Conservation (phyloP, 495 filamentous ascomycete species). For the Stereocaulon alpinum region DNA sequence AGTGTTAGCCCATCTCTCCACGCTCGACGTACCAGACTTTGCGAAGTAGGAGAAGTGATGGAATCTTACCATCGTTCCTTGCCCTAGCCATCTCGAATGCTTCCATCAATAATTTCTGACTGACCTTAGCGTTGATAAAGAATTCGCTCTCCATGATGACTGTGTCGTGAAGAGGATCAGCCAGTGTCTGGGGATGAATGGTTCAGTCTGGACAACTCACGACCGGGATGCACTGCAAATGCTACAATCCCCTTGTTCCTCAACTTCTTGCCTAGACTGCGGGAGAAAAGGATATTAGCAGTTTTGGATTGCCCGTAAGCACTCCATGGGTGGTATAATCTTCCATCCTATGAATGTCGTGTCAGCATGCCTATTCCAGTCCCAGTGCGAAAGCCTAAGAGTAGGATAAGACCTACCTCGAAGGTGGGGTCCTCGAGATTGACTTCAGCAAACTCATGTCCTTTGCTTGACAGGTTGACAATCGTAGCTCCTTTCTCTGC, state of each 20-base stretch:
- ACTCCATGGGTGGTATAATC: conserved; percentile 40
- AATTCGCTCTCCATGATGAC: too few species aligned
- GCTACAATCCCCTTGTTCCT: not conserved
- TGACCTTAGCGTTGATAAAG: too few species aligned
- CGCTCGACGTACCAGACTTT: too few species aligned
- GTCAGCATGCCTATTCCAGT: not conserved
- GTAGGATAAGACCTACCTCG: not conserved
- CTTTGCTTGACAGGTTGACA: not conserved
- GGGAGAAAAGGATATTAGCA: conserved; percentile 29
- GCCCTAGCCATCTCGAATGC: too few species aligned
- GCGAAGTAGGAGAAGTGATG: too few species aligned
- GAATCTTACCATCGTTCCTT: too few species aligned
- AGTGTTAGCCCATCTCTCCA: too few species aligned
- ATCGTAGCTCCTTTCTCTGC: not conserved
- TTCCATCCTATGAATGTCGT: conserved; percentile 30
- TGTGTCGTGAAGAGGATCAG: too few species aligned
- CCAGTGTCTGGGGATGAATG: too few species aligned
- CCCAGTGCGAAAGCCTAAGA: too few species aligned
- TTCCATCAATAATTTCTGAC: too few species aligned
- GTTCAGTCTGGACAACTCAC: not conserved
- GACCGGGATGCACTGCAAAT: not conserved
- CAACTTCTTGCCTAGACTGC: conserved; percentile 22
- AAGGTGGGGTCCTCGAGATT: not conserved
- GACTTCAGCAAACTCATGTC: not conserved
- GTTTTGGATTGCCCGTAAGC: conserved; percentile 51